These are phyloP conservation scores for Fusarium sp. DNA, from an alignment of 2,329 filamentous ascomycete species.

Conservation along the genomic window DNA sequence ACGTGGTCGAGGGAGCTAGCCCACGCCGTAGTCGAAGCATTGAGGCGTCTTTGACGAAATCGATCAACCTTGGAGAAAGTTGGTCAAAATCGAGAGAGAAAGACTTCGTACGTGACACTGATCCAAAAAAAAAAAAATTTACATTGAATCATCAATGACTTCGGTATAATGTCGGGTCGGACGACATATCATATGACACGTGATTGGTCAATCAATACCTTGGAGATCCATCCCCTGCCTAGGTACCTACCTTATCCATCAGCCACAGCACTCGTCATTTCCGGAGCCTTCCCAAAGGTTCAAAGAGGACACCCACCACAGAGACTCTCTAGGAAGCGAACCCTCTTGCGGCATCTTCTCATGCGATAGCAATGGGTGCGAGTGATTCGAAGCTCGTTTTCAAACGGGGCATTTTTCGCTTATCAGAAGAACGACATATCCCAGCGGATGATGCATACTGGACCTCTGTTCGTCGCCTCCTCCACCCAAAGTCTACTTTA, in stretches of 20 bases:
- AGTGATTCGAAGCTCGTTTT: conserved; percentile 99
- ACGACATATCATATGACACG: conserved; percentile 3
- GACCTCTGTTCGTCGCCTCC: conserved; percentile 77
- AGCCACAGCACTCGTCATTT: conserved; percentile 36
- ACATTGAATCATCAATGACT: conserved; percentile 21
- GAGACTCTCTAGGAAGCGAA: conserved; percentile 27
- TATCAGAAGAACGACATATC: conserved; percentile 92
- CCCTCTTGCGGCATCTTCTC: conserved; percentile 38
- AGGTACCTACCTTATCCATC: neutral
- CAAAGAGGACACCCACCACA: conserved; percentile 35
- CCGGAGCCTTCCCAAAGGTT: conserved; percentile 21
- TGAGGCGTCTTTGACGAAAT: conserved; percentile 12
- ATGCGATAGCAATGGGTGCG: conserved; percentile 78
- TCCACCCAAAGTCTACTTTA: conserved; percentile 16
- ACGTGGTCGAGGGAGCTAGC: conserved; percentile 30
- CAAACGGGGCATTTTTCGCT: conserved; percentile 96
- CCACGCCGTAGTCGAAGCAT: conserved; percentile 48
- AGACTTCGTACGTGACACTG: neutral
- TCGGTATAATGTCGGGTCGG: conserved; percentile 34
- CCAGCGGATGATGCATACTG: conserved; percentile 91
- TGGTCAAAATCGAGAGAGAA: conserved; percentile 3
- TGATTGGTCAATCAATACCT: conserved; percentile 32
- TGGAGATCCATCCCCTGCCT: conserved; percentile 5
- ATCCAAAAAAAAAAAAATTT: conserved; percentile 38
- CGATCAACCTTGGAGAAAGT: conserved; percentile 14